phyloP scores from a whole-genome alignment of 257 asterid genomes.

The Fraxinus anomala region DNA sequence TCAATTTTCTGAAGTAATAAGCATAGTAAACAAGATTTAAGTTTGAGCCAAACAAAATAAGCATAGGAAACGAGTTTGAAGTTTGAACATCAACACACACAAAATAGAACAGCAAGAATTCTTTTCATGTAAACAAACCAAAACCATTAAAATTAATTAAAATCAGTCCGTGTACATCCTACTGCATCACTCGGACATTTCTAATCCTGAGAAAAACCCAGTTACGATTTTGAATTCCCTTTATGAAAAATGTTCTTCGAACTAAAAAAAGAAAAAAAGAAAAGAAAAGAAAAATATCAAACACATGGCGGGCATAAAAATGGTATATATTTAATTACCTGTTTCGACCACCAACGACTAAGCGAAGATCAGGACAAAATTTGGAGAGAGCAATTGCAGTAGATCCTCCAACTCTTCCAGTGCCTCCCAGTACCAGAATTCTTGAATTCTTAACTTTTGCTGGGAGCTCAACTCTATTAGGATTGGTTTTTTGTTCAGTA shows the following conservation, averaged over 20 bases:
- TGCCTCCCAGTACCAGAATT: conserved; percentile 81
- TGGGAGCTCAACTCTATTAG: conserved; percentile 44
- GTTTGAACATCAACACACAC: no score
- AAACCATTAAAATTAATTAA: neutral
- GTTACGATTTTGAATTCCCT: neutral
- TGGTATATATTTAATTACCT: conserved; percentile 39
- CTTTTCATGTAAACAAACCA: neutral
- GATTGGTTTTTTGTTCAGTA: conserved; percentile 27
- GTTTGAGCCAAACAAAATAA: neutral
- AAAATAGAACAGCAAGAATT: no score
- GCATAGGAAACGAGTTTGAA: no score
- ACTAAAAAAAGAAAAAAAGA: no score
- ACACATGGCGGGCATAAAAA: neutral
- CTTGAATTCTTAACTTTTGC: conserved; percentile 57
- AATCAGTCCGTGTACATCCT: neutral
- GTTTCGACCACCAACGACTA: conserved; percentile 78
- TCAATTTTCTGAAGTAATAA: neutral
- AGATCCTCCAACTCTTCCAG: conserved; percentile 98
- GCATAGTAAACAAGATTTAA: neutral
- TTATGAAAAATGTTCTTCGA: neutral
- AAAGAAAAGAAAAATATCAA: neutral
- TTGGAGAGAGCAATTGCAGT: conserved; percentile 80
- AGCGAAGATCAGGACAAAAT: conserved; percentile 66
- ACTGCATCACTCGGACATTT: neutral
- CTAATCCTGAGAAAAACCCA: neutral